Evolutionary conservation across 176 grass and related monocot species (phyloP), one percentile per base, ranked within the genome.

Genomic region (Puccinellia tenuiflora): DNA sequence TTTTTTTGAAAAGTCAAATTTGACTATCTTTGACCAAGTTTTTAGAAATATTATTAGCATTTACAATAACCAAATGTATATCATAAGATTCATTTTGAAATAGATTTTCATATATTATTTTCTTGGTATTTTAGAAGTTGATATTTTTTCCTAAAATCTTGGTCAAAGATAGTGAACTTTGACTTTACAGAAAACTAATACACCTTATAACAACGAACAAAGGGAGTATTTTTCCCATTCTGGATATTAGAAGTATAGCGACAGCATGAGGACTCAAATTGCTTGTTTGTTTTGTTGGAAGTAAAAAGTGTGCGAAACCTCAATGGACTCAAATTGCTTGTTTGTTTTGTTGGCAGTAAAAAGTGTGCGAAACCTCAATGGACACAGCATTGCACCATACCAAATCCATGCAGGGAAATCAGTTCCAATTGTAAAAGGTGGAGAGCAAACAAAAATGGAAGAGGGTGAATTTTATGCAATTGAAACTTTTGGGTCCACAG

Each of bases 361-460:
- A 99, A 99, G 93, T 76, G 59, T 99, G n/a, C 57, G 93, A 20
- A 95, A 96, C 28, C 85, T 99, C 78, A 99, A 99, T 84, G 96
- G 96, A 60, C 96, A 99, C 82, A 99, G 96, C 85, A 96, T 99
- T 85, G 96, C 85, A 11, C 96, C 96, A 79, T 96, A 99, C 74
- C 96, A 96, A 82, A 99, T 99, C 48, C 96, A 99, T 87, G 96
- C 93, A 47, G 96, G 89, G 43, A 99, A 99, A 81, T 99, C 93
- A 3, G 93, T 99, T 85, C 96, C 93, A 7, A 99, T 92, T 24
- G 93, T 99, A 21, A 99, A 99, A 92, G 96, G 93, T 21, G 96
- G 96, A 72, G 96, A 99, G 39, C 96, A 99, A 81, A 99, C 93
- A 38, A 99, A 99, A 90, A 99, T 96, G 93, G 93, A 99, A 75